Base-by-base conservation (phyloP, 805 yeast genomes). In the Metschnikowia baotianmanensis region DNA sequence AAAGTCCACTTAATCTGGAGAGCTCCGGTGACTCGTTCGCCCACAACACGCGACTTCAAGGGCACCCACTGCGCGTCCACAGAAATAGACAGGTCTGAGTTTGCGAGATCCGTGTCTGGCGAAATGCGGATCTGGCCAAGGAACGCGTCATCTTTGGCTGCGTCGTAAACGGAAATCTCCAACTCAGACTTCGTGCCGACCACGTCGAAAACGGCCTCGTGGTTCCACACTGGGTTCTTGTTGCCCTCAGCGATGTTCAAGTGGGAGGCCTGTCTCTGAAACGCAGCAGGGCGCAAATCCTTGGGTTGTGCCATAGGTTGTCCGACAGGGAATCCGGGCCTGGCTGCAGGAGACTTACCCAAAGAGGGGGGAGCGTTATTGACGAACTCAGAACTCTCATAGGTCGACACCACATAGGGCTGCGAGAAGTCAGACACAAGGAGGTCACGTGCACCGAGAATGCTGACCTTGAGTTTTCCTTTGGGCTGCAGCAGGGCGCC, bases 121-220 rank as follows among this genome's bases (percentile, higher is more conserved):
- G 70, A 72, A 38, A 88, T 69, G 51, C 86, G 72, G 13, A 85
- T 83, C 55, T 86, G 93, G 20, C 99, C 99, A 54, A 91, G 68
- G 53, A 90, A 91, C 36, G 80, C 75, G 58, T 91, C 97, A 56
- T 84, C 84, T 51, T 77, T 74, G 21, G 80, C 79, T 6, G 89
- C 82, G 62, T 91, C 99, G 65, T 91, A 93, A 23, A 93, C 81
- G n/a, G 93, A 84, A 38, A 93, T 80, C 56, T 88, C 96, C 46
- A 93, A 71, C 58, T 86, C 95, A 2, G 95, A 82, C 52, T 76
- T 80, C 30, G 83, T 80, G 13, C 91, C 95, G 29, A 88, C 78
- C 32, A 93, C 96, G 61, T 91, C 99, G 58, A 93, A 91, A 10
- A 80, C 79, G 11, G 97, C 91, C 59, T 88, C 88, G 62, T 90